Conservation (phyloP, 108 stramenopile species). For the Seminavis robusta region DNA sequence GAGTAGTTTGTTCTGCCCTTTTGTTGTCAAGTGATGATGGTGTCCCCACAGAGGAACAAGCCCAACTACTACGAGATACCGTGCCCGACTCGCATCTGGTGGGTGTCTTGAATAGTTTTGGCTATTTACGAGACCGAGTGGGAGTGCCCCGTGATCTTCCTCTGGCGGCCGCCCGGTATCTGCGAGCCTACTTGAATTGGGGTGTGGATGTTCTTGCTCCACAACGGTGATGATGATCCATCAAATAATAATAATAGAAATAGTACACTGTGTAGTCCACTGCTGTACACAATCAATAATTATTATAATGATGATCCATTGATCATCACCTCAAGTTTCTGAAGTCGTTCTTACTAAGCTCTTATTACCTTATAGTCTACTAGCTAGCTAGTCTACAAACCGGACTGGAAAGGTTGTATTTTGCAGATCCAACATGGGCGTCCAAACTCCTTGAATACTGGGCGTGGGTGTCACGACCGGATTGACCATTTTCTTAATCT, state of each 20-base stretch:
- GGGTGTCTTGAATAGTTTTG: conserved; percentile 57
- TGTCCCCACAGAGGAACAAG: not conserved
- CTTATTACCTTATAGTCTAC: no score
- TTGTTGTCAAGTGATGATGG: conserved; percentile 40
- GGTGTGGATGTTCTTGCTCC: conserved; percentile 57
- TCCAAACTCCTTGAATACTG: conserved; percentile 84
- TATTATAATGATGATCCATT: no score
- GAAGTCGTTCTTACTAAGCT: no score
- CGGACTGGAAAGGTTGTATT: no score
- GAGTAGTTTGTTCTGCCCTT: conserved; percentile 47
- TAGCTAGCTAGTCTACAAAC: no score
- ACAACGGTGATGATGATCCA: no score
- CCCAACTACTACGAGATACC: conserved; percentile 16
- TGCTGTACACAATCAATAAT: no score
- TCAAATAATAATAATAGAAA: no score
- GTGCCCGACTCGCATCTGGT: conserved; percentile 35
- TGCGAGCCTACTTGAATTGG: conserved; percentile 81
- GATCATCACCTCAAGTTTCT: no score
- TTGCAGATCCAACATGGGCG: conserved; percentile 68
- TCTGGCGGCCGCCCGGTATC: conserved; percentile 66
- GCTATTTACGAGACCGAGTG: conserved; percentile 73
- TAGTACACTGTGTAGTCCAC: no score
- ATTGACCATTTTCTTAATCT: conserved; percentile 69
- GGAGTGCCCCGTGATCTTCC: conserved; percentile 82
- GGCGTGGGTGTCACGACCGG: conserved; percentile 73